Evolutionary conservation across 345 rosid genomes (phyloP).

Genomic region (Pelargonium nanum): DNA sequence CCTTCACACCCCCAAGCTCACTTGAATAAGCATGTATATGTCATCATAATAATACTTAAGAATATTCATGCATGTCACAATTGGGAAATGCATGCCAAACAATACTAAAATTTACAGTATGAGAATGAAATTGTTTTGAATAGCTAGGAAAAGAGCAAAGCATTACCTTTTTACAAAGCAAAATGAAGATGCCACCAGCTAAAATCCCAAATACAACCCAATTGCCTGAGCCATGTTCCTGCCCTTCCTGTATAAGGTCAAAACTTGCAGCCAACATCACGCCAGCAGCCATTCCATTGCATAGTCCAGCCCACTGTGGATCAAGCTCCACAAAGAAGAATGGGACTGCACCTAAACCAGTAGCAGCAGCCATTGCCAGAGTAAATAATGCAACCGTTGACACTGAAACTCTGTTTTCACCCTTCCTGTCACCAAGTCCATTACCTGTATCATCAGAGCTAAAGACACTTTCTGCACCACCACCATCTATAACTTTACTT

Average conservation of each 20-base stretch:
- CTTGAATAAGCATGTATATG: neutral
- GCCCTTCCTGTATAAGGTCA: conserved; percentile 95
- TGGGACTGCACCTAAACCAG: conserved; percentile 96
- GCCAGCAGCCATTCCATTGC: conserved; percentile 99
- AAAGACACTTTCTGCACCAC: conserved; percentile 43
- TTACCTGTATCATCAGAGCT: conserved; percentile 27
- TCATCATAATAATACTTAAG: too few relatives aligned
- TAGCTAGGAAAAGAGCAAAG: neutral
- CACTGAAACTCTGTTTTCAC: conserved; percentile 59
- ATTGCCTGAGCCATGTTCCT: conserved; percentile 73
- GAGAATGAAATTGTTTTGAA: neutral
- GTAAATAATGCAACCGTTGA: conserved; percentile 88
- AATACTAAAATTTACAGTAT: too few relatives aligned
- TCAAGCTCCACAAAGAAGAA: conserved; percentile 96
- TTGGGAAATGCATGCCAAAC: too few relatives aligned
- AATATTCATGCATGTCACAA: neutral
- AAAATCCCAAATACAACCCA: conserved; percentile 88
- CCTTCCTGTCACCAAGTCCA: conserved; percentile 40
- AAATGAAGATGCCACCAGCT: conserved; percentile 80
- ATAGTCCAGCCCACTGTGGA: conserved; percentile 94
- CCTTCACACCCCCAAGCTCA: too few relatives aligned
- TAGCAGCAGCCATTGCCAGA: conserved; percentile 97
- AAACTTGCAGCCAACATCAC: conserved; percentile 99
- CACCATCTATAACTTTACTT: conserved; percentile 53
- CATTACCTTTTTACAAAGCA: conserved; percentile 82